Evolutionary conservation across 192 early-diverging fungal genomes (phyloP).

Genomic region (Coemansia sp.): DNA sequence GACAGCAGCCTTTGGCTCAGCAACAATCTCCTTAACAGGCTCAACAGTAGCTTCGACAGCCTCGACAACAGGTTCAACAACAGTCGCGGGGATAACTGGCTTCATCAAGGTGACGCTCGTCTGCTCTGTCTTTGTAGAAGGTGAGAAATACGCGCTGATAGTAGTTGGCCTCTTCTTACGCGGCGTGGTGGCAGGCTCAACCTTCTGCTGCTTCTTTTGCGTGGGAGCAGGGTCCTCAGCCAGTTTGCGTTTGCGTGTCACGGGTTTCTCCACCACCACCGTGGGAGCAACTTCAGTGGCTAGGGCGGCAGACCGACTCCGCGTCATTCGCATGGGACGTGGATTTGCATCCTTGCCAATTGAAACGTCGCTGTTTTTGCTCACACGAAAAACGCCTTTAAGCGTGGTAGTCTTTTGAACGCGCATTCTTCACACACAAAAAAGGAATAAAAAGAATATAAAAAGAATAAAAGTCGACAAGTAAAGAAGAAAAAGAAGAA

Average conservation of each 20-base stretch:
- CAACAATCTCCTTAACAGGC: not conserved
- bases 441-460: conserved; percentile 7
- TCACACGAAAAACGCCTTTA: conserved; percentile 49
- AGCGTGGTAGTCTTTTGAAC: conserved; percentile 18
- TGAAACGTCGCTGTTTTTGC: conserved; percentile 37
- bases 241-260: conserved; percentile 43
- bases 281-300: not conserved
- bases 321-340: conserved; percentile 32
- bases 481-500: not conserved
- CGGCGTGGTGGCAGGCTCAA: not conserved
- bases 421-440: not conserved
- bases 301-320: conserved; percentile 27
- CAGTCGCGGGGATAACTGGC: not conserved
- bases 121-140: not conserved
- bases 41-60: not conserved
- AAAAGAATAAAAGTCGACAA: not conserved
- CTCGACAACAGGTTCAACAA: not conserved
- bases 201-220: not conserved
- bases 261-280: not conserved
- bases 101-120: not conserved
- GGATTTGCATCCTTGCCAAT: conserved; percentile 23
- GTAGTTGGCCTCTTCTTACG: conserved; percentile 25
- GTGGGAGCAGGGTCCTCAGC: not conserved
- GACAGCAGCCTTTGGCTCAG: not conserved
- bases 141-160: conserved; percentile 34